phyloP scores from a whole-genome alignment of 805 yeast genomes.

The Diddensiella santjacobensis region DNA sequence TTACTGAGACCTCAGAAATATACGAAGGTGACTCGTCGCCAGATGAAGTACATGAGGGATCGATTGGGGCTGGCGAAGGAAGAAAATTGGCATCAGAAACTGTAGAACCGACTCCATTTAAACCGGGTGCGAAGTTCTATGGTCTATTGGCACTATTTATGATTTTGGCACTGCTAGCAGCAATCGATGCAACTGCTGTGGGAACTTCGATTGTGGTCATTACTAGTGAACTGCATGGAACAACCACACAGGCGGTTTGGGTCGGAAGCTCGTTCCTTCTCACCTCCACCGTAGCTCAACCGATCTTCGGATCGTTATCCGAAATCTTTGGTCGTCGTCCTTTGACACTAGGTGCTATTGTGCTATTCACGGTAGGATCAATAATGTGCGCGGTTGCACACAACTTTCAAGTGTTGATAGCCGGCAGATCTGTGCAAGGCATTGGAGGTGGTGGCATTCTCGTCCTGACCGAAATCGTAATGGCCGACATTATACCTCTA shows the following conservation, averaged over 20 bases:
- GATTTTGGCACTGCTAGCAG: constrained; percentile 17
- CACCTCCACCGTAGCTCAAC: constrained; percentile 21
- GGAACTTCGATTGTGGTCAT: constrained; percentile 17
- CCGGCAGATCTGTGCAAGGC: constrained; percentile 45
- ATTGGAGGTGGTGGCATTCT: constrained; percentile 62
- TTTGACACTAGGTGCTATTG: constrained; percentile 43
- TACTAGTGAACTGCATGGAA: constrained; percentile 21
- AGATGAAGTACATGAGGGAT: no score
- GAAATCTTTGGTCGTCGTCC: constrained; percentile 46
- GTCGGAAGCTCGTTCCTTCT: constrained; percentile 30
- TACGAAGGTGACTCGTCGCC: no score
- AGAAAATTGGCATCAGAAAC: not conserved
- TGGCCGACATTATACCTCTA: constrained; percentile 37
- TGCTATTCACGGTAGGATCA: constrained; percentile 58
- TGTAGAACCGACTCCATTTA: constrained; percentile 15
- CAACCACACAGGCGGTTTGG: constrained; percentile 30
- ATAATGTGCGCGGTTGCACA: constrained; percentile 48
- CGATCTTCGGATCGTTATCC: constrained; percentile 15
- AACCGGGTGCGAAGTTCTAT: constrained; percentile 16
- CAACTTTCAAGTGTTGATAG: constrained; percentile 20
- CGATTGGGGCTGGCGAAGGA: no score
- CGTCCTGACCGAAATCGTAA: constrained; percentile 46
- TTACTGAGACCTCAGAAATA: no score
- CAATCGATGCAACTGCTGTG: constrained; percentile 21
- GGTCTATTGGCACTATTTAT: constrained; percentile 5